These are phyloP conservation scores for Chenopodium formosanum DNA, from an alignment of 148 eudicot genomes.

Conservation along the genomic window DNA sequence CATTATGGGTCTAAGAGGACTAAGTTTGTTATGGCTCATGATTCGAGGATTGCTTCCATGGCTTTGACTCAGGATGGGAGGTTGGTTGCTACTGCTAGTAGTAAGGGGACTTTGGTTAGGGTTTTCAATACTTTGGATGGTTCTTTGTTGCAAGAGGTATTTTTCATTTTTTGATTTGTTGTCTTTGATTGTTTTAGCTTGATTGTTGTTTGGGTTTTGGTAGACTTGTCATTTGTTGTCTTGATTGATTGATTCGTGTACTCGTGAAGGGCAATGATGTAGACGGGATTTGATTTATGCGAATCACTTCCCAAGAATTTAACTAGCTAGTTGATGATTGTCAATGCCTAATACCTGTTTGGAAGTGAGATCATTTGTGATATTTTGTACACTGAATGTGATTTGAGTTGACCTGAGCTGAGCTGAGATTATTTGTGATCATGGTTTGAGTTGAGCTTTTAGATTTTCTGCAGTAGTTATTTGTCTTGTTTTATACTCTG, in stretches of 20 bases:
- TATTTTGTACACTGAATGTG: background rate
- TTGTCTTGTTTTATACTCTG: background rate
- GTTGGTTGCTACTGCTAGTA: conserved; percentile 65
- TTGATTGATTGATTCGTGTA: no score
- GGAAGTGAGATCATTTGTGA: background rate
- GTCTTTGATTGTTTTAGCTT: no score
- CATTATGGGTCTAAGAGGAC: conserved; percentile 55
- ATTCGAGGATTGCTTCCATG: conserved; percentile 52
- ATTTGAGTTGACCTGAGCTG: background rate
- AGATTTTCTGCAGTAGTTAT: background rate
- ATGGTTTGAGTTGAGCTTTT: background rate
- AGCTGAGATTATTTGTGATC: background rate
- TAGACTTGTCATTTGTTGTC: no score
- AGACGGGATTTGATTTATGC: no score
- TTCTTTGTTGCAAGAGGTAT: conserved; percentile 78
- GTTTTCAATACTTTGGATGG: conserved; percentile 66
- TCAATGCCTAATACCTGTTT: background rate
- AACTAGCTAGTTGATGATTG: background rate
- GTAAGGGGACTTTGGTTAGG: conserved; percentile 72
- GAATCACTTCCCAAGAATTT: no score
- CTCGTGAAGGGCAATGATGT: no score
- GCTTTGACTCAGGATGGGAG: conserved; percentile 63
- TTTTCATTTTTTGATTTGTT: no score
- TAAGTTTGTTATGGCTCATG: conserved; percentile 65
- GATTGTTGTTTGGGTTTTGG: no score